A percentile compares a stretch with the other conserved stretches of the same genome.
Evolutionary conservation across 2,329 filamentous ascomycete genomes (phyloP).

Genomic region (Penicillium occitanis): DNA sequence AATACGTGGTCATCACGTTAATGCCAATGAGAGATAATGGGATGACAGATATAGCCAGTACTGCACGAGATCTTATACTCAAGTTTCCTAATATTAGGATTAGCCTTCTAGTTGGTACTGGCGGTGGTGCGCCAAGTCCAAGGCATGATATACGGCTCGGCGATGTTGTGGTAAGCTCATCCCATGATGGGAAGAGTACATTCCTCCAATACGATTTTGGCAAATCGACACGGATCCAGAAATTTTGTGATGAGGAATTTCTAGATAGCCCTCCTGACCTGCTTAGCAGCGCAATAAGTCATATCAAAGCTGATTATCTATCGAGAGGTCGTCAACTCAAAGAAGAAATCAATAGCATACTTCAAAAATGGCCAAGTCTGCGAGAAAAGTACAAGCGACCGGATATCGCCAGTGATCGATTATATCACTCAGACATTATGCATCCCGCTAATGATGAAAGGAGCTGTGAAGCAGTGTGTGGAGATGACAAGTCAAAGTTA

Average conservation of each 20-base stretch:
- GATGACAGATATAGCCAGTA: neutral
- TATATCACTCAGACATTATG: conserved; percentile 19
- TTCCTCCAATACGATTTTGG: neutral
- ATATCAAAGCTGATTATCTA: conserved; percentile 18
- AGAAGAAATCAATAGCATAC: conserved; percentile 15
- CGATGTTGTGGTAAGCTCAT: neutral
- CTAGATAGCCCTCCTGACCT: too few species aligned
- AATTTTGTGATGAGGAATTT: too few species aligned
- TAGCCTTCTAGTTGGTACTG: neutral
- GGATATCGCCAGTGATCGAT: conserved; percentile 16
- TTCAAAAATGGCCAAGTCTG: conserved; percentile 12
- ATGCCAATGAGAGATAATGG: neutral
- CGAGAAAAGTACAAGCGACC: conserved; percentile 22
- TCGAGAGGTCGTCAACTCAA: conserved; percentile 22
- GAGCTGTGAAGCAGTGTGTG: conserved; percentile 5
- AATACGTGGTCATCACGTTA: neutral
- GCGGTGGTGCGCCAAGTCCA: neutral
- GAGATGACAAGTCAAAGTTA: conserved; percentile 15
- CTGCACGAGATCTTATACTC: neutral
- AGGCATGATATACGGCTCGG: neutral
- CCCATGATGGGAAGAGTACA: neutral
- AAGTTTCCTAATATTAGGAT: neutral
- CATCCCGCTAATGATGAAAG: conserved; percentile 18
- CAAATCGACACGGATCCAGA: too few species aligned
- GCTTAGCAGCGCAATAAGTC: conserved; percentile 14